Percentiles rank a stretch among this genome's conserved stretches.
These are phyloP conservation scores for Penicillium cinerascens DNA, from an alignment of 495 filamentous ascomycete species.

Conservation along the genomic window DNA sequence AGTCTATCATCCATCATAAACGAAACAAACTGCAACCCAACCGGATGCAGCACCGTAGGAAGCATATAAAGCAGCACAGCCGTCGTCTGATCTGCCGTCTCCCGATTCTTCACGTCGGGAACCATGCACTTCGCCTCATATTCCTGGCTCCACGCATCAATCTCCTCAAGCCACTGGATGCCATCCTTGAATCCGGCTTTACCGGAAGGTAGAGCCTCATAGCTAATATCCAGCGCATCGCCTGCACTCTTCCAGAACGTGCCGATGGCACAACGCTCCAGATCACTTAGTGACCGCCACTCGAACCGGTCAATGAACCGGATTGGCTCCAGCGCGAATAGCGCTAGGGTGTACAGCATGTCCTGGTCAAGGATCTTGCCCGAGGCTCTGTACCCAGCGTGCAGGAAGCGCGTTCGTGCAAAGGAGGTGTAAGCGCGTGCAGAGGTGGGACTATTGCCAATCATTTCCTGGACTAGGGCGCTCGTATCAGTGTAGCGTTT, in stretches of 20 bases:
- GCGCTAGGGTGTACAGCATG: conserved; percentile 63
- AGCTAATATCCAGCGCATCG: conserved; percentile 58
- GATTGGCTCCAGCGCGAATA: conserved; percentile 59
- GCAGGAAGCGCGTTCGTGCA: conserved; percentile 65
- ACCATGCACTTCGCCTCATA: conserved; percentile 60
- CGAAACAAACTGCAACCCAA: conserved; percentile 49
- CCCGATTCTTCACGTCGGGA: conserved; percentile 49
- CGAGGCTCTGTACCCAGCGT: conserved; percentile 53
- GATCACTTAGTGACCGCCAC: conserved; percentile 58
- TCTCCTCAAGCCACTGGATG: conserved; percentile 62
- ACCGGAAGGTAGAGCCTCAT: conserved; percentile 38
- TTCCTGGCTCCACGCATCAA: conserved; percentile 52
- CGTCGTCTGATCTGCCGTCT: conserved; percentile 54
- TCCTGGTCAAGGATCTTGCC: conserved; percentile 62
- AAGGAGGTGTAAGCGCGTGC: conserved; percentile 49
- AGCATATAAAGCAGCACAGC: conserved; percentile 57
- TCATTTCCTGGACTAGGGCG: conserved; percentile 55
- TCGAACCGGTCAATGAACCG: conserved; percentile 58
- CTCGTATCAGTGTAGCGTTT: conserved; percentile 66
- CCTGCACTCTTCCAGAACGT: conserved; percentile 64
- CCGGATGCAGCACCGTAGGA: conserved; percentile 45
- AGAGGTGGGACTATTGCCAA: conserved; percentile 44
- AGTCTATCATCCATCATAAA: conserved; percentile 62
- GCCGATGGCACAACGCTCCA: conserved; percentile 64
- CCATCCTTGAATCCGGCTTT: conserved; percentile 54